A percentile compares a stretch with the other conserved stretches of the same genome.
Conservation (phyloP, 768 basidiomycete species). For the Dacryopinax primogenitus region DNA sequence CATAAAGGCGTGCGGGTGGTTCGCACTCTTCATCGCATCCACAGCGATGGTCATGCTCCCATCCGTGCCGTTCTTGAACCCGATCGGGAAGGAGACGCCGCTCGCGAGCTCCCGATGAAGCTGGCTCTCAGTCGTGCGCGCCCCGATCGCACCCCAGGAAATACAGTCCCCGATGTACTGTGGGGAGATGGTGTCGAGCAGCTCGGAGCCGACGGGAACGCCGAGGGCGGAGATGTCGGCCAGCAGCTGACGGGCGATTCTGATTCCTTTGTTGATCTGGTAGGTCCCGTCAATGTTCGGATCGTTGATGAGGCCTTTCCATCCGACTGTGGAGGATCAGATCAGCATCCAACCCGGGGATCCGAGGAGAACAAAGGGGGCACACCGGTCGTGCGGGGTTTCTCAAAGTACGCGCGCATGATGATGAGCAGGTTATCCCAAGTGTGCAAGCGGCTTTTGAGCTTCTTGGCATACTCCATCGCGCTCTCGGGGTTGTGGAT, state of each 20-base stretch:
- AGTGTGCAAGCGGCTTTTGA: constrained; percentile 50
- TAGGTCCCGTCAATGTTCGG: constrained; percentile 91
- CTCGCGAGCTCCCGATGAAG: constrained; percentile 93
- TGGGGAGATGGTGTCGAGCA: constrained; percentile 74
- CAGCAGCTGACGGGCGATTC: constrained; percentile 73
- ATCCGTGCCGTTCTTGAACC: constrained; percentile 99
- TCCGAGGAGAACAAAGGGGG: neutral
- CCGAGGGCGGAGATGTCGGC: constrained; percentile 83
- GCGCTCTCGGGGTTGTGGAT: constrained; percentile 85
- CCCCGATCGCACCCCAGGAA: constrained; percentile 94
- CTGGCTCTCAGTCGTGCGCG: constrained; percentile 93
- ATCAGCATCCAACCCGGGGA: neutral
- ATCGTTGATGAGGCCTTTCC: constrained; percentile 87
- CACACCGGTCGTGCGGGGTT: constrained; percentile 82
- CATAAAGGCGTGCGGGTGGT: constrained; percentile 93
- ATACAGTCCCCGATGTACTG: constrained; percentile 66
- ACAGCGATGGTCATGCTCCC: constrained; percentile 79
- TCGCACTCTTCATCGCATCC: constrained; percentile 88
- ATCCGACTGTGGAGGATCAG: constrained; percentile 23
- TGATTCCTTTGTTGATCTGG: constrained; percentile 93
- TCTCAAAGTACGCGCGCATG: constrained; percentile 95
- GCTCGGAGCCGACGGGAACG: constrained; percentile 86
- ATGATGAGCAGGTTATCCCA: constrained; percentile 64
- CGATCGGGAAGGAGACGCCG: constrained; percentile 91
- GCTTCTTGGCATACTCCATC: constrained; percentile 60